phyloP scores from a whole-genome alignment of 169 alveolate species.

The Eimeria nieschulzi region DNA sequence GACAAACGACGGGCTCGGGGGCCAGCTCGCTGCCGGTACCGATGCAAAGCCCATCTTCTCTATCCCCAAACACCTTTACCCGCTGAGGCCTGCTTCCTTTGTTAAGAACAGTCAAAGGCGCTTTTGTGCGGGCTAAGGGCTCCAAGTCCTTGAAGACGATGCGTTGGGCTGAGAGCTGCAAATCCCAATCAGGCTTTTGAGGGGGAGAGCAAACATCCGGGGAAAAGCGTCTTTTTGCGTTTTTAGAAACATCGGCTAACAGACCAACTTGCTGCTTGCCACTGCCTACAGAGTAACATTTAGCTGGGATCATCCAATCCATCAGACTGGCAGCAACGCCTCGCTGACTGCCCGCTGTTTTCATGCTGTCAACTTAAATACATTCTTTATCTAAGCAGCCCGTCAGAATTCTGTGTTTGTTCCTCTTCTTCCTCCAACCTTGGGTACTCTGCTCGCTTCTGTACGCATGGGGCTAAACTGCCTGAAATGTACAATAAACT shows the following conservation, averaged over 20 bases:
- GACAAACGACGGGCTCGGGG: constrained; percentile 11
- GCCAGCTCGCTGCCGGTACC: constrained; percentile 29
- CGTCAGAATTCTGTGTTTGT: too few relatives aligned
- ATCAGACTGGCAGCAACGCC: constrained; percentile 5
- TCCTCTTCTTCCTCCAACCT: too few relatives aligned
- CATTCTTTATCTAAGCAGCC: too few relatives aligned
- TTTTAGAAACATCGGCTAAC: neutral
- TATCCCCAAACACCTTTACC: neutral
- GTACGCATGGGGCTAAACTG: too few relatives aligned
- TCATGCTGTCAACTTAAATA: neutral
- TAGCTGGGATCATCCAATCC: neutral
- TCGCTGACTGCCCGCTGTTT: neutral
- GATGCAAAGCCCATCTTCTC: neutral
- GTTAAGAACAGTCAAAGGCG: neutral
- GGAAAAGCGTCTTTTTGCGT: neutral
- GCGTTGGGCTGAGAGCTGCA: neutral
- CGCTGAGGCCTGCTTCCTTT: constrained; percentile 35
- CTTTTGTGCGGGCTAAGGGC: neutral
- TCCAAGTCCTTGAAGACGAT: neutral
- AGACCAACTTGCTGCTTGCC: neutral
- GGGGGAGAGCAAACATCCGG: neutral
- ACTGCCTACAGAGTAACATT: neutral
- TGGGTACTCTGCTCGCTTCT: too few relatives aligned
- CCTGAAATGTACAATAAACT: too few relatives aligned
- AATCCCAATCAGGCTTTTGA: neutral